A percentile compares a stretch with the other conserved stretches of the same genome.
Evolutionary conservation across 2,329 filamentous ascomycete species (phyloP).

Genomic region (Aureobasidium sp.): DNA sequence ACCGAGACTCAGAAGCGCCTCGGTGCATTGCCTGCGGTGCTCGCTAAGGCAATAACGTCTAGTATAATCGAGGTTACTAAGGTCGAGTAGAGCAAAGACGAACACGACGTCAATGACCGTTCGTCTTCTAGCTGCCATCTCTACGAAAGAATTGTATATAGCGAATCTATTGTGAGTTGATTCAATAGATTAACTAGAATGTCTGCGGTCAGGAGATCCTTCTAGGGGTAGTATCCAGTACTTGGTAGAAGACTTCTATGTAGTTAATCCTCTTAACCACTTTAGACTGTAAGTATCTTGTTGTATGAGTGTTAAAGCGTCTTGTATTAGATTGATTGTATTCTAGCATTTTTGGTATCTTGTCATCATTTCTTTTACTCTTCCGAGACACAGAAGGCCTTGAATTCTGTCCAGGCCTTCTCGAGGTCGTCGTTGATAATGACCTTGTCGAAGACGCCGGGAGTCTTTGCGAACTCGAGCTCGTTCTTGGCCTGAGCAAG

Average conservation of each 20-base stretch:
- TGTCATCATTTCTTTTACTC: slow-evolving; percentile 5
- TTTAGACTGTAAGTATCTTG: neutral
- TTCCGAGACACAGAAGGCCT: slow-evolving; percentile 24
- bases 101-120: neutral
- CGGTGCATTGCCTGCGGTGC: no score
- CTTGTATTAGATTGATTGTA: neutral
- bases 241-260: no score
- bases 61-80: neutral
- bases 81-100: neutral
- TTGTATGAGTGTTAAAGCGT: neutral
- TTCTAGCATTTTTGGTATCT: neutral
- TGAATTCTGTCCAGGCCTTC: slow-evolving; percentile 44
- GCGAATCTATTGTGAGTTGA: no score
- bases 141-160: no score
- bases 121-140: no score
- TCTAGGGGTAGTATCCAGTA: no score
- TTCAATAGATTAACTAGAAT: no score
- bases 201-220: no score
- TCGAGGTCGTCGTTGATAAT: slow-evolving; percentile 59
- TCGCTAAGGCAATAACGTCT: neutral
- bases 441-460: slow-evolving; percentile 57
- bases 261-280: no score
- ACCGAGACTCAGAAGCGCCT: no score
- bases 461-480: slow-evolving; percentile 61
- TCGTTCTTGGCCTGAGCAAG: slow-evolving; percentile 64